Conservation (phyloP, 2,329 filamentous ascomycete species). For the Neonectria neomacrospora region DNA sequence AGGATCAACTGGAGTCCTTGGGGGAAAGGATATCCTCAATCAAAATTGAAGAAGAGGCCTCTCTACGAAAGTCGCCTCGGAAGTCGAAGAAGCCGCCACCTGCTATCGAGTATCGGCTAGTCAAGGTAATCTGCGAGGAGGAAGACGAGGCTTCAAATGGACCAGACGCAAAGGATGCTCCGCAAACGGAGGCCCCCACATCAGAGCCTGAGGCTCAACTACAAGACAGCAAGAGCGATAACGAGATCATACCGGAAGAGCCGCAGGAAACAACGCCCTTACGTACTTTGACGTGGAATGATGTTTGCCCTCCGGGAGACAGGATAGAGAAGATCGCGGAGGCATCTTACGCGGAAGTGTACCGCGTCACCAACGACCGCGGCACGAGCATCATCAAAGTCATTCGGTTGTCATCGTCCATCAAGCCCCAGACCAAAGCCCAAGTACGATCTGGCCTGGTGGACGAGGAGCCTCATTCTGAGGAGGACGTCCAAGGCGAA, state of each 20-base stretch:
- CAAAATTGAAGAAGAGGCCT: slow-evolving; percentile 38
- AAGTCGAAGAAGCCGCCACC: slow-evolving; percentile 21
- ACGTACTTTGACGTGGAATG: slow-evolving; percentile 64
- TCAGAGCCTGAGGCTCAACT: background rate
- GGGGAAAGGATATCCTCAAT: slow-evolving; percentile 50
- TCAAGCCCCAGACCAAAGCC: slow-evolving; percentile 67
- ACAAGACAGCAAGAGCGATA: slow-evolving; percentile 6
- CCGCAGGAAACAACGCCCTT: slow-evolving; percentile 44
- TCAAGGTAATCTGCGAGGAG: slow-evolving; percentile 21
- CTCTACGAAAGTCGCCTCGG: slow-evolving; percentile 30
- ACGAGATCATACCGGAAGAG: slow-evolving; percentile 28
- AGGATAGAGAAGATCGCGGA: slow-evolving; percentile 72
- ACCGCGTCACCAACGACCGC: slow-evolving; percentile 67
- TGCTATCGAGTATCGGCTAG: slow-evolving; percentile 22
- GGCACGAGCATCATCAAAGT: slow-evolving; percentile 74
- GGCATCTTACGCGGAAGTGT: slow-evolving; percentile 74
- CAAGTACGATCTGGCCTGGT: slow-evolving; percentile 65
- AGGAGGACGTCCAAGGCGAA: slow-evolving; percentile 67
- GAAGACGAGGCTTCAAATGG: slow-evolving; percentile 6
- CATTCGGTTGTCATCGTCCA: slow-evolving; percentile 68
- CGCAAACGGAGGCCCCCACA: slow-evolving; percentile 13
- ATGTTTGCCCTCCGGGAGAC: slow-evolving; percentile 65
- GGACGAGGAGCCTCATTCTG: slow-evolving; percentile 67
- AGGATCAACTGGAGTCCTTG: slow-evolving; percentile 48
- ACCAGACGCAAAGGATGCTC: slow-evolving; percentile 7